A percentile compares a stretch with the other conserved stretches of the same genome.
phyloP scores from a whole-genome alignment of 2,329 filamentous ascomycete species.

The Stemphylium beticola region DNA sequence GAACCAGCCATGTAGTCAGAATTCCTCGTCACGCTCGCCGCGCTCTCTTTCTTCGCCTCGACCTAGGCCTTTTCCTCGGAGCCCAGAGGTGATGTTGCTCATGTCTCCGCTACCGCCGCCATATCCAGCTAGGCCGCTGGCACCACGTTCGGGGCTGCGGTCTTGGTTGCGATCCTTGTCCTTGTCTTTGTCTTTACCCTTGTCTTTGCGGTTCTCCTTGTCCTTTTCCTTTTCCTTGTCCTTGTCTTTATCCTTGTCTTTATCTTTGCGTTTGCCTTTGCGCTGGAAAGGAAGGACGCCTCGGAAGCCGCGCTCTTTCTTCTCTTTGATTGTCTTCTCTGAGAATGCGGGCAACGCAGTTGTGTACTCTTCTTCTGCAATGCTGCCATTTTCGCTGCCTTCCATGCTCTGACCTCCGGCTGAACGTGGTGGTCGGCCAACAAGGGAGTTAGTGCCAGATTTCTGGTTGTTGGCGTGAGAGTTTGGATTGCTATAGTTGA shows the following conservation, averaged over 20 bases:
- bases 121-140: conserved; percentile 32
- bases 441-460: conserved; percentile 24
- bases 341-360: conserved; percentile 47
- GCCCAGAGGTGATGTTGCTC: background rate
- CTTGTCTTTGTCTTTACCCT: background rate
- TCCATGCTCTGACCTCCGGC: conserved; percentile 37
- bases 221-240: conserved; percentile 27
- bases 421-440: conserved; percentile 33
- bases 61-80: conserved; percentile 5
- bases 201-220: conserved; percentile 4
- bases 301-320: conserved; percentile 49
- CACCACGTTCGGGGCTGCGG: conserved; percentile 18
- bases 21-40: conserved; percentile 30
- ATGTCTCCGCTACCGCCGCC: conserved; percentile 7
- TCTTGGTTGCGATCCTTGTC: conserved; percentile 8
- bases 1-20: conserved; percentile 48
- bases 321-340: conserved; percentile 41
- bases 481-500: conserved; percentile 33
- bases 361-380: conserved; percentile 47
- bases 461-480: conserved; percentile 33
- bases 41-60: conserved; percentile 3
- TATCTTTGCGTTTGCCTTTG: conserved; percentile 43
- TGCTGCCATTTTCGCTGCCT: conserved; percentile 45
- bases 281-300: conserved; percentile 47
- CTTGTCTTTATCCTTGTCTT: conserved; percentile 34